Base-by-base conservation (phyloP, 441 rosid species). In the Pelargonium myrrhifolium region DNA sequence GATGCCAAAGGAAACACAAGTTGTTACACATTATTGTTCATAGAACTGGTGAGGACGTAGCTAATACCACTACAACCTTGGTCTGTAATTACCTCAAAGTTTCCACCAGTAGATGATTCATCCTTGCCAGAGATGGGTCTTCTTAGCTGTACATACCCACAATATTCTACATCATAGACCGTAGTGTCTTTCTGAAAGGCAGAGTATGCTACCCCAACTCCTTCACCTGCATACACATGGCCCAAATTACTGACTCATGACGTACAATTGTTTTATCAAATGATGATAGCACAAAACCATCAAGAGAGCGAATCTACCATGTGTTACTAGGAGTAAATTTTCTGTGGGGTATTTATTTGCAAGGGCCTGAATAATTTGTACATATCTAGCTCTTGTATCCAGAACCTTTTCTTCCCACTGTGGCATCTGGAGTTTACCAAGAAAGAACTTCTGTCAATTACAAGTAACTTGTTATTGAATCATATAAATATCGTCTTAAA, bases 301-400 rank as follows among this genome's bases (percentile, higher is more conserved):
- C 4, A 53, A 64, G 0, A 58, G 6, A 47, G 63, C 60, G 22
- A 62, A 62, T 68, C 78, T 82, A 89, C 99, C 98, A 58, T 92
- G 99, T 1, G 99, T 86, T 74, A 94, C 92, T 55, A 94, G 81
- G 69, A 94, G 85, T 85, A 94, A 72, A 76, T 94, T 92, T 70
- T 94, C 97, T 28, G 77, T 67, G 55, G 98, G 97, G 83, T 86
- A 89, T 75, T 80, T 88, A 81, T 91, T 89, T 0, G 96, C 91
- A 4, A 92, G 94, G 3, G 87, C 81, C 65, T 78, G 83, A 3
- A 94, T 72, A 17, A 83, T 81, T 28, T 80, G 76, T 62, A 74
- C 80, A 78, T 86, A 94, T 68, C 97, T 84, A 11, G 67, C 74
- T 78, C 90, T 81, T 18, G 94, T 76, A n/a, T 68, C 83, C 60